Conservation (phyloP, 768 basidiomycete genomes). For the Tylopilus sp. region DNA sequence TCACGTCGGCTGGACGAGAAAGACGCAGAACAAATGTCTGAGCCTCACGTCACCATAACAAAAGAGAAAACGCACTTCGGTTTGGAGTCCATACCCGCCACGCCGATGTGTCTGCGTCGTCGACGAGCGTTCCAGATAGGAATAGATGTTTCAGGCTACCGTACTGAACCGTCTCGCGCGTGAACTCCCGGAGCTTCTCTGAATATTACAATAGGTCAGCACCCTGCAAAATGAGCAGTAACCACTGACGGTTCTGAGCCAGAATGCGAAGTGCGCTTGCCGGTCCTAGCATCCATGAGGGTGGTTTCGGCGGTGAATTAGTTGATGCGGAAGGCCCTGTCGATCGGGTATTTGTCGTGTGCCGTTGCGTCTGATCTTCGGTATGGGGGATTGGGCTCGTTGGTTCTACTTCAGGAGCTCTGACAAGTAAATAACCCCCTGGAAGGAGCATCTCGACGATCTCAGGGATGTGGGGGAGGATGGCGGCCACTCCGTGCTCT, state of each 20-base stretch:
- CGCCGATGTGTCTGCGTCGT: conserved; percentile 9
- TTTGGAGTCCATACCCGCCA: conserved; percentile 20
- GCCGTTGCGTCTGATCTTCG: too few species aligned
- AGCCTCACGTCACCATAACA: neutral
- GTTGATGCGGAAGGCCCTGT: neutral
- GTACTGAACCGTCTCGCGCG: conserved; percentile 6
- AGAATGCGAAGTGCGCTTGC: conserved; percentile 22
- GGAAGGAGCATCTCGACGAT: neutral
- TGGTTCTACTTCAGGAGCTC: too few species aligned
- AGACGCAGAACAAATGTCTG: neutral
- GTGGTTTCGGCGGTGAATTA: neutral
- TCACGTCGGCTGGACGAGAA: neutral
- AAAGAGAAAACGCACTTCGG: conserved; percentile 1
- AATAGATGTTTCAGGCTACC: conserved; percentile 15
- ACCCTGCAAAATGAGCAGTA: neutral
- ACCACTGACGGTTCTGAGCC: conserved; percentile 13
- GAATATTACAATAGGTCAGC: neutral
- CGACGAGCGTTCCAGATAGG: conserved; percentile 14
- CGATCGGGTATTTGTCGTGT: neutral
- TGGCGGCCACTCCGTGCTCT: neutral
- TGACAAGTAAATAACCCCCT: neutral
- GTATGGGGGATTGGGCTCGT: too few species aligned
- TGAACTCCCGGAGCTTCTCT: conserved; percentile 9
- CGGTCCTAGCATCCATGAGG: conserved; percentile 25
- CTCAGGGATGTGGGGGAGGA: neutral